Evolutionary conservation across 331 rosid genomes (phyloP), one percentile per base, ranked within the genome.

Genomic region (Dryas integrifolia): DNA sequence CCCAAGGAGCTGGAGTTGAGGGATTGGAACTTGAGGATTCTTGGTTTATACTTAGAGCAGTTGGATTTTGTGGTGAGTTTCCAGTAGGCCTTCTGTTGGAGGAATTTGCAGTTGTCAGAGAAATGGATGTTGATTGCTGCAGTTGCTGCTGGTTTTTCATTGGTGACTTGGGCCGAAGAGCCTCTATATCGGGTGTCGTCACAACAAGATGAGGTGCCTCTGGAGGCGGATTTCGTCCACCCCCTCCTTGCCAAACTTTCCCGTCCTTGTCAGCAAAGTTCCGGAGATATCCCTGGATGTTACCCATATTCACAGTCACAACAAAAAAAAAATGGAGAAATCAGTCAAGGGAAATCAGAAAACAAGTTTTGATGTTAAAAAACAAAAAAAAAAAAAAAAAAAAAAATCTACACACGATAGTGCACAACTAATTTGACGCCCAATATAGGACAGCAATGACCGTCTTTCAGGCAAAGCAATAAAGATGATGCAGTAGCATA

Each of bases 71-170:
- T 0, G 96, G 96, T 0, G 92, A 89, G 78, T 92, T 89, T 15
- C 97, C 97, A 0, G 89, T 63, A 15, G 89, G 83, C 81, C 98
- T 85, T 74, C 98, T 82, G 82, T 83, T 95, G 6, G 96, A 79
- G 6, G 85, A 70, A 55, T 75, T 83, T 14, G 82, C 70, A 4
- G 94, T 39, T 4, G 96, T 85, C 80, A 92, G 76, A 26, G 97
- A 74, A 67, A 92, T 88, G 35, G 98, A 74, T n/a, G 81, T 61
- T 0, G 99, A 86, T 74, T 90, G 97, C 84, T 89, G 96, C 81
- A 84, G 50, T 86, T 92, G 98, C 77, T 92, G 99, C 82, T 95
- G 99, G 88, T 92, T 95, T 86, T 95, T 95, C 98, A 95, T 92
- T 2, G 99, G 99, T 49, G 99, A 95, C 82, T 89, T 95, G 58